Base-by-base conservation (phyloP, 2,329 filamentous ascomycete genomes). In the Ceratocystis variospora region DNA sequence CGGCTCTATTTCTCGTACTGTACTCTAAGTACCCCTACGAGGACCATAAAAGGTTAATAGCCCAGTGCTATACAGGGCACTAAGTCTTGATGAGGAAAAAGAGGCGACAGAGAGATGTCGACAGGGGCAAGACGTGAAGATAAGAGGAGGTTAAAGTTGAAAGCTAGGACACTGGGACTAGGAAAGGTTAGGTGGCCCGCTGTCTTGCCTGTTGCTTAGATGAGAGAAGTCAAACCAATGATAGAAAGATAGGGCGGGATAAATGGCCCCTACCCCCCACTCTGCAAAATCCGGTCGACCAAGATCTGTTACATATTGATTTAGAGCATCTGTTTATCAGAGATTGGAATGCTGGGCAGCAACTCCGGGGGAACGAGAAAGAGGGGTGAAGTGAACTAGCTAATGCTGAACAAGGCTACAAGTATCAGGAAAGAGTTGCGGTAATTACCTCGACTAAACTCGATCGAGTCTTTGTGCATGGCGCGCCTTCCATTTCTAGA, bases 281-380 rank as follows among this genome's bases (percentile, higher is more conserved):
- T 17, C 17, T 28, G 19, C 59, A 25, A 2, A 55, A 19, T n/a
- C 22, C 22, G 61, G 19, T 6, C 48, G 61, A 63, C 61, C 41
- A 63, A 46, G 61, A 37, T 37, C 44, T 63, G 22, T 63, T 63
- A 63, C 61, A 63, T 63, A 63, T 28, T 28, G 44, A 63, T 48
- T 31, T 31, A 17, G 6, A 17, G 53, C 6, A n/a, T 28, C 5
- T 12, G 3, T 28, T 61, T 19, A 44, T 61, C 10, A 61, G 55
- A 61, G 31, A 61, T 17, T 22, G 17, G n/a, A 12, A 63, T 31
- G 28, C n/a, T n/a, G 25, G 25, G 37, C 22, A 3, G 41, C 15
- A 28, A 12, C 12, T n/a, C 22, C 12, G 61, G 28, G 22, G 19
- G 33, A 17, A 48, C 22, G 25, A 57, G 28, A n/a, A 7, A 6